Evolutionary conservation across 768 basidiomycete genomes (phyloP).

Genomic region (Lyophyllum shimeji): DNA sequence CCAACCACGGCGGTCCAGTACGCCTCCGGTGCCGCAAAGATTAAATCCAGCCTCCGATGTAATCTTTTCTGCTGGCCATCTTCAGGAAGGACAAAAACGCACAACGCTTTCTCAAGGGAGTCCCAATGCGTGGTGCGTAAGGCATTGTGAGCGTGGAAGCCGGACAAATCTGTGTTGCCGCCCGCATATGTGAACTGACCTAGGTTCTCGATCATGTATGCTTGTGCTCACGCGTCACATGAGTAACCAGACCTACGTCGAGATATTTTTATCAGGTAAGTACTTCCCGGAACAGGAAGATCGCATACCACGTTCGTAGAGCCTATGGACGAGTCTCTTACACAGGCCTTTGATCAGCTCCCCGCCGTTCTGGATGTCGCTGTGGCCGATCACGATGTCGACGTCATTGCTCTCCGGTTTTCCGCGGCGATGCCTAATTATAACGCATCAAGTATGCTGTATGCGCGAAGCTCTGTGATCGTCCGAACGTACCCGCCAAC

Average conservation of each 20-base stretch:
- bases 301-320: slow-evolving; percentile 56
- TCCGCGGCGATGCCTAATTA: slow-evolving; percentile 75
- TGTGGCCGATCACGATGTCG: slow-evolving; percentile 86
- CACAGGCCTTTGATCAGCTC: slow-evolving; percentile 62
- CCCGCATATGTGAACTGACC: not conserved
- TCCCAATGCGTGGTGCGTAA: slow-evolving; percentile 68
- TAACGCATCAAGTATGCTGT: not conserved
- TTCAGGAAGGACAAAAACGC: slow-evolving; percentile 68
- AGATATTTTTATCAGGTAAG: not conserved
- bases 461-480: not conserved
- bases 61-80: slow-evolving; percentile 32
- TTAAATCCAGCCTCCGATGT: slow-evolving; percentile 79
- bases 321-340: slow-evolving; percentile 52
- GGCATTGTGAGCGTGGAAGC: slow-evolving; percentile 55
- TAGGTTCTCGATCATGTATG: not conserved
- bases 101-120: slow-evolving; percentile 81
- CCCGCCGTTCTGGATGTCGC: slow-evolving; percentile 40
- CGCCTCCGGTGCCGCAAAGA: slow-evolving; percentile 70
- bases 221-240: slow-evolving; percentile 72
- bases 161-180: slow-evolving; percentile 48
- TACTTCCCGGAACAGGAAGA: not conserved
- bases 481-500: slow-evolving; percentile 68
- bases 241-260: slow-evolving; percentile 64
- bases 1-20: slow-evolving; percentile 92
- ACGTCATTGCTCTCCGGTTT: slow-evolving; percentile 82